A percentile compares a stretch with the other conserved stretches of the same genome.
phyloP scores from a whole-genome alignment of 1,284 basidiomycete genomes.

The Omphalotus olearius region DNA sequence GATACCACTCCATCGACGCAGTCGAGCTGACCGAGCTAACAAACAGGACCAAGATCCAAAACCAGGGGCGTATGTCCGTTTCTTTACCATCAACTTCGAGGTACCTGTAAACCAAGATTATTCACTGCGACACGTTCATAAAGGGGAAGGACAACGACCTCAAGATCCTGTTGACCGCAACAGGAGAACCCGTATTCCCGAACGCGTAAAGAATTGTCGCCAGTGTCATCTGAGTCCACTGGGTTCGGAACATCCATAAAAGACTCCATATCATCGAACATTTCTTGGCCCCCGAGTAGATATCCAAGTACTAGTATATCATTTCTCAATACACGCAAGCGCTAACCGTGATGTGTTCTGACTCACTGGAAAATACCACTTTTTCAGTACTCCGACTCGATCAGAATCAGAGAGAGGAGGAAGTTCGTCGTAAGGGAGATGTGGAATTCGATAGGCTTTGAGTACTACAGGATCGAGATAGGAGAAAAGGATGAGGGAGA shows the following conservation, averaged over 20 bases:
- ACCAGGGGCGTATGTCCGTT: slow-evolving; percentile 19
- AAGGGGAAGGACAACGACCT: not conserved
- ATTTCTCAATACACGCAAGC: not conserved
- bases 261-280: not conserved
- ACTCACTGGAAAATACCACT: slow-evolving; percentile 19
- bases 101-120: slow-evolving; percentile 15
- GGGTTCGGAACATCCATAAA: slow-evolving; percentile 2
- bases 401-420: slow-evolving; percentile 48
- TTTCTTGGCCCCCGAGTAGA: not conserved
- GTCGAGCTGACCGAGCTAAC: slow-evolving; percentile 37
- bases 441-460: slow-evolving; percentile 22
- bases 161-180: slow-evolving; percentile 8
- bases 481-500: slow-evolving; percentile 41
- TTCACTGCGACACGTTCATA: not conserved
- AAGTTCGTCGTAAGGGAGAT: slow-evolving; percentile 26
- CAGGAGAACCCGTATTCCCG: not conserved
- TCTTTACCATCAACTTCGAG: slow-evolving; percentile 25
- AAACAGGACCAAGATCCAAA: slow-evolving; percentile 21
- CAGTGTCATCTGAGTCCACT: not conserved
- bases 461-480: slow-evolving; percentile 42
- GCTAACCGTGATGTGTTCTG: not conserved
- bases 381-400: slow-evolving; percentile 19
- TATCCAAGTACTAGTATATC: not conserved
- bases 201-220: not conserved
- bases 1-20: slow-evolving; percentile 33